Conservation (phyloP, 2,329 filamentous ascomycete genomes). For the Pleoardoris graminearum region DNA sequence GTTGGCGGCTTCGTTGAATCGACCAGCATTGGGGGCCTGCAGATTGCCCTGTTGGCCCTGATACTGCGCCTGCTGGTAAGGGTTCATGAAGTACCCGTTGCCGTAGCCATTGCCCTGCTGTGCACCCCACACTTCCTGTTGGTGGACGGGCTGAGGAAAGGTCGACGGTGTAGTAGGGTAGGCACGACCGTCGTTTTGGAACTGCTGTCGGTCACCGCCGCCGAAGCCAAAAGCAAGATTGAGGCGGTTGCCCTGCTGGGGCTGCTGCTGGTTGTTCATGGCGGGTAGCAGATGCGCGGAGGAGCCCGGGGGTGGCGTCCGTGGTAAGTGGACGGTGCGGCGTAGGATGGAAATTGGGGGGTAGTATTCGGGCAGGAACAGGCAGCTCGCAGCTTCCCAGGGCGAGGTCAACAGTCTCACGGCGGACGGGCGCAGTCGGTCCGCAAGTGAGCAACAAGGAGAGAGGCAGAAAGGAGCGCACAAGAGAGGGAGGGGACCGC, state of each 20-base stretch:
- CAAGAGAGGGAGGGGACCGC: constrained; percentile 19
- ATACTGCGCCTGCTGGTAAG: constrained; percentile 50
- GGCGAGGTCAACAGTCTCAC: neutral
- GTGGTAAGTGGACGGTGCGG: constrained; percentile 10
- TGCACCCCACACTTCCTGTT: constrained; percentile 64
- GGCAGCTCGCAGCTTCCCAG: constrained; percentile 3
- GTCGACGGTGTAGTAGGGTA: constrained; percentile 82
- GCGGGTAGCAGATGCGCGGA: constrained; percentile 16
- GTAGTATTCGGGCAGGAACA: constrained; percentile 7
- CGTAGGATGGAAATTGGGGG: constrained; percentile 18
- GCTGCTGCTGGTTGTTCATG: constrained; percentile 45
- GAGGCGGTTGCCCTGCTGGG: constrained; percentile 51
- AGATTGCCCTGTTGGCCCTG: constrained; percentile 55
- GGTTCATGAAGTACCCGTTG: constrained; percentile 56
- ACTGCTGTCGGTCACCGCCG: constrained; percentile 43
- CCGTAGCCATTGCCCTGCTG: constrained; percentile 52
- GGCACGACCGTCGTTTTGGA: constrained; percentile 52
- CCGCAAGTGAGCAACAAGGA: constrained; percentile 11
- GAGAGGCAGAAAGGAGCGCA: constrained; percentile 21
- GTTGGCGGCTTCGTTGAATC: constrained; percentile 80
- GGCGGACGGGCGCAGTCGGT: neutral
- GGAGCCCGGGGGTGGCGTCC: constrained; percentile 8
- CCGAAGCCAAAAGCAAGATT: constrained; percentile 58
- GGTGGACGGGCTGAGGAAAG: constrained; percentile 87
- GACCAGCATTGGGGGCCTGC: constrained; percentile 56